Conservation (phyloP, 202 grass and related monocot species). For the Carex sylvatica region DNA sequence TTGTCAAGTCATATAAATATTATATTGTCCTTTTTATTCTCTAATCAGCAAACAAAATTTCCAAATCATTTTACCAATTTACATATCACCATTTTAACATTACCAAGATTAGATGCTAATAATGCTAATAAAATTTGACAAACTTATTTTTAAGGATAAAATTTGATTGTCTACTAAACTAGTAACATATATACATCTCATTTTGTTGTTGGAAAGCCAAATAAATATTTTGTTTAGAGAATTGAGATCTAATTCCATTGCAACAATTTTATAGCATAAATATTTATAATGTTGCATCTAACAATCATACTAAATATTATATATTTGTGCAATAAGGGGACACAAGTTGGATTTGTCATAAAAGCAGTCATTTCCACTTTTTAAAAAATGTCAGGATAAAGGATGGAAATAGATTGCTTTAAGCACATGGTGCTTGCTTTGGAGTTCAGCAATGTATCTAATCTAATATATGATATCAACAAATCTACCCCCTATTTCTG, state of each 20-base stretch:
- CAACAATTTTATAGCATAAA: background rate
- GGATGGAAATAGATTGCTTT: conserved; percentile 13
- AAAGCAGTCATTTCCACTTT: conserved; percentile 4
- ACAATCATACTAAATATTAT: background rate
- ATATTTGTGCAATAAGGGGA: background rate
- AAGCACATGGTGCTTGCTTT: conserved; percentile 38
- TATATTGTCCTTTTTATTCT: background rate
- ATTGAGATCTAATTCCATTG: background rate
- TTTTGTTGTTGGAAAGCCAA: background rate
- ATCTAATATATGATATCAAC: background rate
- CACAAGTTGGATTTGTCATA: conserved; percentile 2
- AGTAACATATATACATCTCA: background rate
- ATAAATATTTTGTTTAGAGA: background rate
- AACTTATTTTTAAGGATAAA: too few relatives aligned
- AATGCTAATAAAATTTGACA: too few relatives aligned
- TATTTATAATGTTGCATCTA: background rate
- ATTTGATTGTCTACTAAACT: background rate
- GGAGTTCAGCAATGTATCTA: background rate
- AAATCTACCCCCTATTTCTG: background rate
- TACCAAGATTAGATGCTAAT: too few relatives aligned
- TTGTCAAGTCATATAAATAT: background rate
- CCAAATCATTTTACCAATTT: background rate
- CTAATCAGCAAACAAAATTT: background rate
- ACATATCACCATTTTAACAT: background rate
- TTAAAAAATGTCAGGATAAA: conserved; percentile 29